Percentiles rank a stretch among this genome's conserved stretches.
These are phyloP conservation scores for Boechera stricta DNA, from an alignment of 345 rosid species.

Conservation along the genomic window DNA sequence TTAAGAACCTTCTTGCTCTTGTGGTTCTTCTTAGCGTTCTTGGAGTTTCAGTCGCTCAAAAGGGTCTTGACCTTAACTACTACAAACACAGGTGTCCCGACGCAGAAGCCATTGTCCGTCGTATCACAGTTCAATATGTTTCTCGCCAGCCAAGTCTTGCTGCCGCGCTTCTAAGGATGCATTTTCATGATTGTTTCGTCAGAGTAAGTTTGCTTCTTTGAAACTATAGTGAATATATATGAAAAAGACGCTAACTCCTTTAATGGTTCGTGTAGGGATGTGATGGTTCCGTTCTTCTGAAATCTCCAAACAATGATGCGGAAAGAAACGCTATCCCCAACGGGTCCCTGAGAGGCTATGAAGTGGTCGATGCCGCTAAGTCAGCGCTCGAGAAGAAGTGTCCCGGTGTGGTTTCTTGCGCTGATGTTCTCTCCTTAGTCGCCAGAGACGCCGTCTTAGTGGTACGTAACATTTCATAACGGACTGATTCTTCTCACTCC, in stretches of 20 bases:
- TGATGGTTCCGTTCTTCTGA: constrained; percentile 60
- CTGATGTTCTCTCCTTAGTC: constrained; percentile 62
- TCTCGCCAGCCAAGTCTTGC: constrained; percentile 54
- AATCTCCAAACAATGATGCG: constrained; percentile 47
- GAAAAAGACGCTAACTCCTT: background rate
- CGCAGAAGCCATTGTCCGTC: constrained; percentile 44
- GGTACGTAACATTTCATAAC: constrained; percentile 39
- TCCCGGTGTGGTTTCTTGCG: constrained; percentile 63
- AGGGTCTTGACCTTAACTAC: constrained; percentile 43
- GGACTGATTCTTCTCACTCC: background rate
- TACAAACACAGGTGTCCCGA: constrained; percentile 52
- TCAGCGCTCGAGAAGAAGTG: constrained; percentile 50
- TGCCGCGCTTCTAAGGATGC: constrained; percentile 54
- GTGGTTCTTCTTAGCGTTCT: constrained; percentile 46
- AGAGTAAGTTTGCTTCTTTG: constrained; percentile 44
- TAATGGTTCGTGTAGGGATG: constrained; percentile 50
- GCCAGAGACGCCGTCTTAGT: constrained; percentile 61
- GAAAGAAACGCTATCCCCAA: constrained; percentile 56
- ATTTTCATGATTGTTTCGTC: constrained; percentile 65
- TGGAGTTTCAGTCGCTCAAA: constrained; percentile 33
- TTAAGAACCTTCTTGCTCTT: constrained; percentile 46
- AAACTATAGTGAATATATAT: background rate
- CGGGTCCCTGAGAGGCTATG: constrained; percentile 53
- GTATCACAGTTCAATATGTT: constrained; percentile 42
- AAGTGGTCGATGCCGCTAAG: constrained; percentile 58